Conservation (phyloP, 108 stramenopile genomes). For the Cyclotella choctawhatcheeana region DNA sequence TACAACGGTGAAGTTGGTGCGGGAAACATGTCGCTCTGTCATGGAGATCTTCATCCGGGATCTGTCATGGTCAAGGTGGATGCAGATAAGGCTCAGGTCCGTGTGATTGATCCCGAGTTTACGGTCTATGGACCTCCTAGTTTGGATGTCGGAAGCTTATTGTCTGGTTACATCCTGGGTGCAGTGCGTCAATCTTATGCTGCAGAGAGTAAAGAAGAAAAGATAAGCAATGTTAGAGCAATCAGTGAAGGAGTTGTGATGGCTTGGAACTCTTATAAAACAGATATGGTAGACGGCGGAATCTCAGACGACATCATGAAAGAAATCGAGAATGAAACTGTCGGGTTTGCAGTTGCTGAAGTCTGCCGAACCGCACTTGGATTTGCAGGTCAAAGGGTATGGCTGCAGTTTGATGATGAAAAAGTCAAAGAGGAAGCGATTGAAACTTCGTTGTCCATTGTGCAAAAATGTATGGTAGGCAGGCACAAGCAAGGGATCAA, state of each 20-base stretch:
- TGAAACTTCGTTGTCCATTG: conserved; percentile 67
- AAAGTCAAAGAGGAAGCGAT: conserved; percentile 60
- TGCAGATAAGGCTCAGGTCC: conserved; percentile 35
- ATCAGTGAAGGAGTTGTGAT: conserved; percentile 52
- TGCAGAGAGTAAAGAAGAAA: conserved; percentile 26
- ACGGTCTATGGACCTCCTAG: conserved; percentile 85
- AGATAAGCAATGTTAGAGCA: conserved; percentile 34
- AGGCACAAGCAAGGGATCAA: conserved; percentile 66
- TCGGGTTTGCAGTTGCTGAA: conserved; percentile 80
- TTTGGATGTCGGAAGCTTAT: conserved; percentile 80
- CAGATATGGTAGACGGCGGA: conserved; percentile 48
- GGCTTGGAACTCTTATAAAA: conserved; percentile 62
- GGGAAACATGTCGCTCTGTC: conserved; percentile 58
- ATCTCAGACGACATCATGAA: conserved; percentile 50
- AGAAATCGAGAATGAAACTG: conserved; percentile 70
- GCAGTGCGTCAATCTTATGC: conserved; percentile 73
- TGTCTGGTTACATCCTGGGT: conserved; percentile 72
- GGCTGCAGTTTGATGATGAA: conserved; percentile 83
- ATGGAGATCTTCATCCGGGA: conserved; percentile 88
- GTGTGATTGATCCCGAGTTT: conserved; percentile 89
- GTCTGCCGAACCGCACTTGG: conserved; percentile 79
- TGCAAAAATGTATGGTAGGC: conserved; percentile 70
- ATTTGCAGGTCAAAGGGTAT: conserved; percentile 75
- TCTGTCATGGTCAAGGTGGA: conserved; percentile 72
- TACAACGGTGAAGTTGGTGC: conserved; percentile 64